phyloP scores from a whole-genome alignment of 495 filamentous ascomycete species.

The Usnea hakonensis region DNA sequence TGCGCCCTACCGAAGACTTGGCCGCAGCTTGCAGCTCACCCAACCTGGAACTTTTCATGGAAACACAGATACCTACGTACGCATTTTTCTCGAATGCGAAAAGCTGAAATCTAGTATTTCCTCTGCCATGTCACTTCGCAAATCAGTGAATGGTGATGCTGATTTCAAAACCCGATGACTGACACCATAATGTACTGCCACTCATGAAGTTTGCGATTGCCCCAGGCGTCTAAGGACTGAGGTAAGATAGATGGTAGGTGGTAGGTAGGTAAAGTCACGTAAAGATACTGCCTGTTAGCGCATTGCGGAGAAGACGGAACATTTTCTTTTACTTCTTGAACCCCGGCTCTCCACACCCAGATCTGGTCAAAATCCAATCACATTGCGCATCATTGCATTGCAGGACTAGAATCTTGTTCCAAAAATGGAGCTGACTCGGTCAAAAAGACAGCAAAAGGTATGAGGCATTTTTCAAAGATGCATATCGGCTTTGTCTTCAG shows the following conservation, averaged over 20 bases:
- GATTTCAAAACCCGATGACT: neutral
- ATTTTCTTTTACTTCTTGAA: neutral
- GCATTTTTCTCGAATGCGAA: neutral
- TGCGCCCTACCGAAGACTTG: neutral
- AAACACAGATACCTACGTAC: too few relatives aligned
- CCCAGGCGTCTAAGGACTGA: neutral
- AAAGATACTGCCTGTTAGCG: neutral
- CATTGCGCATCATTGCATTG: neutral
- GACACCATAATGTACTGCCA: neutral
- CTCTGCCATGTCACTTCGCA: neutral
- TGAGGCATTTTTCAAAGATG: neutral
- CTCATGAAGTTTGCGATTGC: neutral
- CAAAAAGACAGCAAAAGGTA: neutral
- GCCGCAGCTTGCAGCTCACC: neutral
- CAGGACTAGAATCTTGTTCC: neutral
- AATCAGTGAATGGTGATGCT: neutral
- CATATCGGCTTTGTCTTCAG: neutral
- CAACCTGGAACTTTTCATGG: neutral
- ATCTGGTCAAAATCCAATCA: too few relatives aligned
- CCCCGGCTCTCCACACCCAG: neutral
- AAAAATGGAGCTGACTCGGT: too few relatives aligned
- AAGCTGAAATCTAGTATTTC: neutral
- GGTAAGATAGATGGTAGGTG: too few relatives aligned
- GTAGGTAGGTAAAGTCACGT: too few relatives aligned
- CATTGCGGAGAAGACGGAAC: neutral